Conservation (phyloP, 2,329 filamentous ascomycete species). For the Aspergillus sp. region DNA sequence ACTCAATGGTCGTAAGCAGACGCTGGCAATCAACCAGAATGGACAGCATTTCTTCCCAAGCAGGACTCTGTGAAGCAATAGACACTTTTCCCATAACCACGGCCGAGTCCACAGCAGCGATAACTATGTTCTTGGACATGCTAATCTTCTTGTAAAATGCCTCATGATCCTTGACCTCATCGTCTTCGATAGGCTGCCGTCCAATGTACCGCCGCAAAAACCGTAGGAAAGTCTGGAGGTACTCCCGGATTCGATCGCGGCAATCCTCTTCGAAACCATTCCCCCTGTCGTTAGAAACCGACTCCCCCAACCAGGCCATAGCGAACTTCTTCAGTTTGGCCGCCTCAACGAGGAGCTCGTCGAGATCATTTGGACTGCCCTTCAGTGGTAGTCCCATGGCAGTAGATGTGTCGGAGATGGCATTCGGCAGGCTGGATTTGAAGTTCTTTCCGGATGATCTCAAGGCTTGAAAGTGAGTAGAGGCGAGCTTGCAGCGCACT, state of each 20-base stretch:
- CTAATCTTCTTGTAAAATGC: conserved; percentile 22
- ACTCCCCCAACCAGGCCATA: conserved; percentile 28
- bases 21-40: conserved; percentile 29
- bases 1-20: conserved; percentile 23
- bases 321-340: conserved; percentile 35
- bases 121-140: conserved; percentile 27
- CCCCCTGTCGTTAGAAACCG: conserved; percentile 15
- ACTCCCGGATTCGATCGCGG: conserved; percentile 22
- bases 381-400: conserved; percentile 28
- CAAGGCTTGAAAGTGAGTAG: conserved; percentile 25
- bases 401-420: conserved; percentile 24
- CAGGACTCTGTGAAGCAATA: conserved; percentile 24
- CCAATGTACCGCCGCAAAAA: conserved; percentile 35
- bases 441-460: conserved; percentile 15
- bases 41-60: conserved; percentile 30
- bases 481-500: conserved; percentile 31
- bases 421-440: conserved; percentile 12
- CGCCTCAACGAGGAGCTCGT: conserved; percentile 35
- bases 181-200: conserved; percentile 17
- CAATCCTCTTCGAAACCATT: conserved; percentile 11
- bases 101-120: conserved; percentile 33
- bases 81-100: conserved; percentile 32
- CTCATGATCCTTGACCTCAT: conserved; percentile 19
- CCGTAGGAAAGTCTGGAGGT: conserved; percentile 30
- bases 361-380: conserved; percentile 33